These are phyloP conservation scores for Singerocomus inundabilis DNA, from an alignment of 1,284 basidiomycete genomes.

Conservation along the genomic window DNA sequence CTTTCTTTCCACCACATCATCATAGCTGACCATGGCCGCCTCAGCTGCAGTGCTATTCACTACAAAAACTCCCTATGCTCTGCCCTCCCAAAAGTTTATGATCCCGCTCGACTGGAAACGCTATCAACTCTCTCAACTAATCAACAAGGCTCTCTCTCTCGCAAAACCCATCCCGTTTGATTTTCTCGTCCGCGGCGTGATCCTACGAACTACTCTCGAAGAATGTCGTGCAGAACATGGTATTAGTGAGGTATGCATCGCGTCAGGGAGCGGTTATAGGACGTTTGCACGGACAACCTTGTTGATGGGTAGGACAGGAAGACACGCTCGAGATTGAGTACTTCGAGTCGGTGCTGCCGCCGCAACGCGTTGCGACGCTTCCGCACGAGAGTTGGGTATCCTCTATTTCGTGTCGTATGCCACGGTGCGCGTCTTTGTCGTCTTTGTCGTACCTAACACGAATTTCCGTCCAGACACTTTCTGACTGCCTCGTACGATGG, in stretches of 20 bases:
- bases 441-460: not conserved
- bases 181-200: slow-evolving; percentile 83
- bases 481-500: slow-evolving; percentile 83
- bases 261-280: not conserved
- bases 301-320: slow-evolving; percentile 50
- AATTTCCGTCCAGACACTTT: slow-evolving; percentile 51
- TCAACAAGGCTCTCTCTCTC: slow-evolving; percentile 90
- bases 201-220: slow-evolving; percentile 72
- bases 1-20: too few species aligned
- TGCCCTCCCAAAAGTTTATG: slow-evolving; percentile 92
- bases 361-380: slow-evolving; percentile 76
- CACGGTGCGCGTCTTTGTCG: slow-evolving; percentile 52
- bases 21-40: slow-evolving; percentile 7
- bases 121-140: slow-evolving; percentile 95
- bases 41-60: slow-evolving; percentile 67
- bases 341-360: slow-evolving; percentile 89
- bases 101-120: slow-evolving; percentile 89
- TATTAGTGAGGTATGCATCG: slow-evolving; percentile 24
- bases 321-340: slow-evolving; percentile 94
- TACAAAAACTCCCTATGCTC: slow-evolving; percentile 76
- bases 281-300: slow-evolving; percentile 3
- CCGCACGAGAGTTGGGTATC: slow-evolving; percentile 96
- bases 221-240: slow-evolving; percentile 50
- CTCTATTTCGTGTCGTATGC: slow-evolving; percentile 65
- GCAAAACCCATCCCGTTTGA: slow-evolving; percentile 86